These are phyloP conservation scores for Podospora tetraspora DNA, from an alignment of 495 filamentous ascomycete genomes.

Conservation along the genomic window DNA sequence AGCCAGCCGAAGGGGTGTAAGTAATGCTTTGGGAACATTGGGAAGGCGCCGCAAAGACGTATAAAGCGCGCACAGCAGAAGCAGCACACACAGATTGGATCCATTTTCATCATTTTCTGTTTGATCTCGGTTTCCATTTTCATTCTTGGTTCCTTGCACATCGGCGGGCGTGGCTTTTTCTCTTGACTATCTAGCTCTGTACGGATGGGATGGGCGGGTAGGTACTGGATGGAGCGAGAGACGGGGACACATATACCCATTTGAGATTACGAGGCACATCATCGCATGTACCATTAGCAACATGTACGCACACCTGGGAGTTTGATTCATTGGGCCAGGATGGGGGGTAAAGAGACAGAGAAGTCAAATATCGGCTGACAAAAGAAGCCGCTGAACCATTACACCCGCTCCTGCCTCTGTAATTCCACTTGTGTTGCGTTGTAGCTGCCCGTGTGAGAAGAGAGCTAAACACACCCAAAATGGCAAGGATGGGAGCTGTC, in stretches of 20 bases:
- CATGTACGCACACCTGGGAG: not conserved
- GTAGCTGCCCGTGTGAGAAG: not conserved
- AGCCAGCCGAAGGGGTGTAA: not conserved
- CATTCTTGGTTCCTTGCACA: not conserved
- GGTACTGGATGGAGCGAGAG: not conserved
- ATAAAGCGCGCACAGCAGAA: slow-evolving; percentile 1
- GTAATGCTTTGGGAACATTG: not conserved
- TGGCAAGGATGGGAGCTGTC: no score
- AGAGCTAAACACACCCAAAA: no score
- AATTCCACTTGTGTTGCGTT: not conserved
- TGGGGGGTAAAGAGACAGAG: not conserved
- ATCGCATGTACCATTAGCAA: not conserved
- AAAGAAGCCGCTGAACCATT: not conserved
- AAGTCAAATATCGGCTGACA: not conserved
- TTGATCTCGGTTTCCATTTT: not conserved
- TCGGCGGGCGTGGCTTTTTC: not conserved
- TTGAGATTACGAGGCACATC: not conserved
- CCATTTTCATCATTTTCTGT: not conserved
- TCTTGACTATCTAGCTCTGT: not conserved
- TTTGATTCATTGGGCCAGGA: not conserved
- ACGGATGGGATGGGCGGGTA: not conserved
- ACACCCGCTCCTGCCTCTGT: not conserved
- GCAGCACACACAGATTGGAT: slow-evolving; percentile 8
- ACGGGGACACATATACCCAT: not conserved
- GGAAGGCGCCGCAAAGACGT: not conserved